These are phyloP conservation scores for Argentina anserina DNA, from an alignment of 306 rosid genomes.

Conservation along the genomic window DNA sequence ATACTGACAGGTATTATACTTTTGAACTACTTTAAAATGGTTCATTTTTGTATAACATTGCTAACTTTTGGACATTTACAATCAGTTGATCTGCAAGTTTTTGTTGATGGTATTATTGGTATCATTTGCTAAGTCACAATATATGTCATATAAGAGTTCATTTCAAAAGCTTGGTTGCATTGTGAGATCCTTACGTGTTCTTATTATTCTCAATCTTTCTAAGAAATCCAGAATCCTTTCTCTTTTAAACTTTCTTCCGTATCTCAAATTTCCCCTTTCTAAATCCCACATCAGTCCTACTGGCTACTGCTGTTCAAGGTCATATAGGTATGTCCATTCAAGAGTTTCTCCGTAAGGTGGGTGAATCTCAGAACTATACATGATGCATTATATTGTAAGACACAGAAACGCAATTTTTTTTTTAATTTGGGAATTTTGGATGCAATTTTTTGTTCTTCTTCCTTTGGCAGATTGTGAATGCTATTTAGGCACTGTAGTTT, in stretches of 20 bases:
- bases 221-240: background rate
- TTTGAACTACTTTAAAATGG: background rate
- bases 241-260: background rate
- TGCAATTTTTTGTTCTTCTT: background rate
- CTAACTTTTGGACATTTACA: background rate
- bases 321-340: background rate
- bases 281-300: background rate
- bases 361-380: background rate
- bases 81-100: background rate
- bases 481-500: background rate
- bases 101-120: background rate
- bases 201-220: background rate
- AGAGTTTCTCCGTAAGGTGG: background rate
- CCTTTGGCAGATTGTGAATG: background rate
- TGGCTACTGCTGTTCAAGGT: background rate
- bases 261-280: background rate
- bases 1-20: slow-evolving; percentile 54
- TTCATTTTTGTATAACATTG: background rate
- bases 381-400: background rate
- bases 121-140: no score
- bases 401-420: background rate
- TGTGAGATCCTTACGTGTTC: background rate
- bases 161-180: background rate
- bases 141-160: background rate
- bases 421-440: background rate